Evolutionary conservation across 805 yeast genomes (phyloP), one percentile per base, ranked within the genome.

Genomic region (Zygoascus bituminiphila): DNA sequence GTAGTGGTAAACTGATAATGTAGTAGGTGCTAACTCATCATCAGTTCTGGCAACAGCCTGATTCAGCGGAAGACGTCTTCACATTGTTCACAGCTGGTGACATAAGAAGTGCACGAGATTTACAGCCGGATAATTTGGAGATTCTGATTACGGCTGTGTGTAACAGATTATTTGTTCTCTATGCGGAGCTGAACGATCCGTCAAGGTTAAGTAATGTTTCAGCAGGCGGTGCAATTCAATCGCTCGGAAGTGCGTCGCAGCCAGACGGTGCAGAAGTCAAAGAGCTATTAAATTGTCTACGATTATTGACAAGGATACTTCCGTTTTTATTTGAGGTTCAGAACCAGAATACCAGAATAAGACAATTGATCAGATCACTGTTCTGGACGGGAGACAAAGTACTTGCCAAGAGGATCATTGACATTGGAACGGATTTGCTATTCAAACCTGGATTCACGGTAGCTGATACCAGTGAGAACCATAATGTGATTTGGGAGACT

Each of bases 401-500:
- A 4, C 49, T 70, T 14, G 76, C 74, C 2, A 63, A 26, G 19
- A 59, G 58, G 24, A 50, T 78, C 31, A 51, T 77, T 2, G 63
- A 62, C 5, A 49, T 66, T 0, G 55, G 74, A 2, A 66, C 77
- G 2, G 67, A 69, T 20, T 62, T 82, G n/a, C 61, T 82, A 39
- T 82, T 81, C 60, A 69, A 71, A 35, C 69, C 72, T 9, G 78
- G 77, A 1, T 83, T 83, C 58, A 79, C 89, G 0, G 62, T 78
- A 7, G 20, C 42, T 19, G 50, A 39, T 39, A 25, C 46, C 6
- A 45, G 38, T 15, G 63, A 64, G 24, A 64, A 66, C 5, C 54
- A 62, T 3, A 73, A 73, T 21, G 53, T 68, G 6, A 69, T 83
- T 1, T 88, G 96, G 96, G 94, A 85, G 56, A 78, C 84, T 2